Percentiles rank a stretch among this genome's conserved stretches.
phyloP scores from a whole-genome alignment of 2,329 filamentous ascomycete species.

The Fusarium chlamydosporum region DNA sequence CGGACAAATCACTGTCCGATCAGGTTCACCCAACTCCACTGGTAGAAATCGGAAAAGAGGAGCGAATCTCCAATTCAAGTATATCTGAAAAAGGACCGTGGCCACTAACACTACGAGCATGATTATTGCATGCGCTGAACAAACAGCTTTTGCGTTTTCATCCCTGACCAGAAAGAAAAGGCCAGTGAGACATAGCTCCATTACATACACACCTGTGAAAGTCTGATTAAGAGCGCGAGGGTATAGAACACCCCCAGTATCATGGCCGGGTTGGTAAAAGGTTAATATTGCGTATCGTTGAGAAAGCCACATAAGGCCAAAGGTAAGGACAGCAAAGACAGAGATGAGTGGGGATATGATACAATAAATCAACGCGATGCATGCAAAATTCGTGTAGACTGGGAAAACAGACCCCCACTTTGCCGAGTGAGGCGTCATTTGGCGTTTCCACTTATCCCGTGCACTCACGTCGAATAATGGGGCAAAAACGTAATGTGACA shows the following conservation, averaged over 20 bases:
- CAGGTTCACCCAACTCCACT: slow-evolving; percentile 96
- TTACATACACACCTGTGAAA: slow-evolving; percentile 93
- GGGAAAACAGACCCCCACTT: slow-evolving; percentile 96
- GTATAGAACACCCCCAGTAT: slow-evolving; percentile 93
- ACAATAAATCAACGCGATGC: slow-evolving; percentile 90
- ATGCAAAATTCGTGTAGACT: slow-evolving; percentile 95
- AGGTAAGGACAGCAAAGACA: slow-evolving; percentile 93
- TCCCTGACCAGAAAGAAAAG: slow-evolving; percentile 86
- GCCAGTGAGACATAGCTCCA: slow-evolving; percentile 91
- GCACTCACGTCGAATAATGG: slow-evolving; percentile 86
- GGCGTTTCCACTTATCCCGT: slow-evolving; percentile 86
- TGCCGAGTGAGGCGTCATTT: slow-evolving; percentile 81
- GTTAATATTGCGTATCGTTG: slow-evolving; percentile 97
- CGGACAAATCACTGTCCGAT: slow-evolving; percentile 62
- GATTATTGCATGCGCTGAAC: slow-evolving; percentile 81
- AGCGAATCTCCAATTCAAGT: slow-evolving; percentile 86
- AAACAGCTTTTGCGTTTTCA: slow-evolving; percentile 67
- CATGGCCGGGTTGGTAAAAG: slow-evolving; percentile 87
- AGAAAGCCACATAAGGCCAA: slow-evolving; percentile 91
- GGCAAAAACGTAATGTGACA: slow-evolving; percentile 85
- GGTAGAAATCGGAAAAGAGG: slow-evolving; percentile 90
- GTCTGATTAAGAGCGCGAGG: slow-evolving; percentile 94
- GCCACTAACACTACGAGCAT: slow-evolving; percentile 83
- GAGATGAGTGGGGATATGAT: slow-evolving; percentile 91
- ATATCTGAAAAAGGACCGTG: slow-evolving; percentile 81